These are phyloP conservation scores for Starmerella vaccinii DNA, from an alignment of 805 yeast species.

Conservation along the genomic window DNA sequence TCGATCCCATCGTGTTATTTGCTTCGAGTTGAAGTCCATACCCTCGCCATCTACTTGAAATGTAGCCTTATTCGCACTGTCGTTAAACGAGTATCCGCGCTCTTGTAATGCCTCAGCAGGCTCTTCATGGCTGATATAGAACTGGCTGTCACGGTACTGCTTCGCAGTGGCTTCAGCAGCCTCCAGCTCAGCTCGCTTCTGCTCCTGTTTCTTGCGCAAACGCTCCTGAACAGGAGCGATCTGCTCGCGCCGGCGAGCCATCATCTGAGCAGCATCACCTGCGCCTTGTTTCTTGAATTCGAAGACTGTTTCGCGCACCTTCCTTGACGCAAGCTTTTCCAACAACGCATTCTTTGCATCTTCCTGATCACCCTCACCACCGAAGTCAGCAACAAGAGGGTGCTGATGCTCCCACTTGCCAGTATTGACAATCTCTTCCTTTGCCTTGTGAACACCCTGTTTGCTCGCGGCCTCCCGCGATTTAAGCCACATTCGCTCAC, in stretches of 20 bases:
- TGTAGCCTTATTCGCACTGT: slow-evolving; percentile 74
- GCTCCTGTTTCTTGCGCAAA: slow-evolving; percentile 51
- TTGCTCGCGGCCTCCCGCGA: slow-evolving; percentile 79
- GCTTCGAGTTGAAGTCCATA: slow-evolving; percentile 51
- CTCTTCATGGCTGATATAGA: slow-evolving; percentile 81
- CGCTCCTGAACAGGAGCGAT: slow-evolving; percentile 78
- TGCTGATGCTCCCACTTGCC: slow-evolving; percentile 81
- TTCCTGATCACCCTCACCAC: slow-evolving; percentile 57
- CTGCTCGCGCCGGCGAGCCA: slow-evolving; percentile 78
- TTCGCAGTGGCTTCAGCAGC: slow-evolving; percentile 31
- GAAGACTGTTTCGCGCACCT: slow-evolving; percentile 80
- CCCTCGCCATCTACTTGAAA: slow-evolving; percentile 77
- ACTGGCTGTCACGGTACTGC: slow-evolving; percentile 60
- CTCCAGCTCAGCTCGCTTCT: slow-evolving; percentile 56
- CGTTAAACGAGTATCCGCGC: slow-evolving; percentile 51
- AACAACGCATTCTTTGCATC: slow-evolving; percentile 68
- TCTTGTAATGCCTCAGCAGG: slow-evolving; percentile 73
- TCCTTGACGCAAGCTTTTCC: slow-evolving; percentile 57
- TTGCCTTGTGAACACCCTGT: slow-evolving; percentile 77
- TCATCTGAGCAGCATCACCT: slow-evolving; percentile 59
- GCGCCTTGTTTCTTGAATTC: slow-evolving; percentile 55
- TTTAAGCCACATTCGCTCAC: slow-evolving; percentile 76
- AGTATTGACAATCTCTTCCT: slow-evolving; percentile 46
- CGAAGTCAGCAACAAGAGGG: slow-evolving; percentile 42
- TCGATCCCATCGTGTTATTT: slow-evolving; percentile 72